These are phyloP conservation scores for Stachybotrys chlorohalonatus DNA, from an alignment of 2,329 filamentous ascomycete genomes.

Conservation along the genomic window DNA sequence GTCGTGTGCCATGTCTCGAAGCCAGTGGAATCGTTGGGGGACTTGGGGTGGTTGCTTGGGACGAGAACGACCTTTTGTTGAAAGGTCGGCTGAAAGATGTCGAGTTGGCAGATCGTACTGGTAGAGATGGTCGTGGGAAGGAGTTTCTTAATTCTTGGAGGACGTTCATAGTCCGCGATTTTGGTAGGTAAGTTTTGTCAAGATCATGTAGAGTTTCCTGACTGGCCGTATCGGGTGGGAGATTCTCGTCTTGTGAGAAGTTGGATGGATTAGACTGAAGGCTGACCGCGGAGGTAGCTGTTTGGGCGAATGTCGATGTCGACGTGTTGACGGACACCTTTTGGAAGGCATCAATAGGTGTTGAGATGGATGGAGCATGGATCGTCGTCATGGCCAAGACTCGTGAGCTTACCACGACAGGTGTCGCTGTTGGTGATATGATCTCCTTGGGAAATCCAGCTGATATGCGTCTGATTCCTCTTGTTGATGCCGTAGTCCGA, in stretches of 20 bases:
- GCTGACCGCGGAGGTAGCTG: slow-evolving; percentile 6
- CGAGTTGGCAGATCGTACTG: slow-evolving; percentile 2
- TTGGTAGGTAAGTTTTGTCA: slow-evolving; percentile 25
- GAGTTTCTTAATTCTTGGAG: slow-evolving; percentile 36
- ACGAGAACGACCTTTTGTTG: slow-evolving; percentile 6
- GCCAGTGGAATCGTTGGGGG: background rate
- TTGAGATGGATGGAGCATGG: slow-evolving; percentile 4
- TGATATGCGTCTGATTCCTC: slow-evolving; percentile 15
- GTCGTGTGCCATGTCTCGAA: background rate
- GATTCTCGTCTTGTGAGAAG: slow-evolving; percentile 17
- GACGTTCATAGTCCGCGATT: slow-evolving; percentile 34
- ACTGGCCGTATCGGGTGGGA: slow-evolving; percentile 6
- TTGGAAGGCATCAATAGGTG: slow-evolving; percentile 8
- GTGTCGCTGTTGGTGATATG: slow-evolving; percentile 14
- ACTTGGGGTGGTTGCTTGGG: slow-evolving; percentile 5
- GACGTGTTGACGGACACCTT: slow-evolving; percentile 7
- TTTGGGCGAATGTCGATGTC: slow-evolving; percentile 5
- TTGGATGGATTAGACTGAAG: slow-evolving; percentile 5
- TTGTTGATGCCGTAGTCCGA: slow-evolving; percentile 2
- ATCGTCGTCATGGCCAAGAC: slow-evolving; percentile 13
- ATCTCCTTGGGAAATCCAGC: slow-evolving; percentile 16
- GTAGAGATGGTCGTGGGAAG: slow-evolving; percentile 26
- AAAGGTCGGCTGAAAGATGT: background rate
- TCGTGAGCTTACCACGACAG: slow-evolving; percentile 19
- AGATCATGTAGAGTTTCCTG: background rate